These are phyloP conservation scores for Vicia sativa DNA, from an alignment of 306 rosid genomes.

Conservation along the genomic window DNA sequence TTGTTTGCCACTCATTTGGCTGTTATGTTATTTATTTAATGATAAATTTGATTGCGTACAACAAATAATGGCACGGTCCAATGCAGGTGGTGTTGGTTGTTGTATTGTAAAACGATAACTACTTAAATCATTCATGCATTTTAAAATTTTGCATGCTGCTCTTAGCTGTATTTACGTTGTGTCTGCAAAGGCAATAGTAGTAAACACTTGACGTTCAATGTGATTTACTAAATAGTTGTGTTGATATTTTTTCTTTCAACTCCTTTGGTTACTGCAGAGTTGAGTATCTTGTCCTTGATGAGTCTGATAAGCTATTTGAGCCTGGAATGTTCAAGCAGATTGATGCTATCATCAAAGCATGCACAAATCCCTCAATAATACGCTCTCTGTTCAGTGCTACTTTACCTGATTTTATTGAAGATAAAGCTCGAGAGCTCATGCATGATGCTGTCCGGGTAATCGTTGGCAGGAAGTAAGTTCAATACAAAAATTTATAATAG, in stretches of 20 bases:
- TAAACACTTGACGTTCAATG: slow-evolving; percentile 11
- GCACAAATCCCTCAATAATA: slow-evolving; percentile 84
- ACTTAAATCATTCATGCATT: background rate
- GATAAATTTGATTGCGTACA: slow-evolving; percentile 13
- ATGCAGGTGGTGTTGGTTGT: background rate
- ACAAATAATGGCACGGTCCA: background rate
- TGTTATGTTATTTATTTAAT: slow-evolving; percentile 3
- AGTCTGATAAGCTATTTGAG: slow-evolving; percentile 98
- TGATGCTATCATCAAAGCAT: slow-evolving; percentile 80
- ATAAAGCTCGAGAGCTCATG: slow-evolving; percentile 89
- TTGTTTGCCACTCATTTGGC: slow-evolving; percentile 5
- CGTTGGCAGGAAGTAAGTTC: slow-evolving; percentile 90
- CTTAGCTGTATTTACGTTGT: slow-evolving; percentile 8
- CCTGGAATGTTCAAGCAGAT: slow-evolving; percentile 79
- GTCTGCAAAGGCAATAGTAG: background rate
- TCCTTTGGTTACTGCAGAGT: slow-evolving; percentile 64
- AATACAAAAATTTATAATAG: slow-evolving; percentile 15
- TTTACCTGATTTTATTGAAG: slow-evolving; percentile 92
- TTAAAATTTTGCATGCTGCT: slow-evolving; percentile 14
- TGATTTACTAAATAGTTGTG: slow-evolving; percentile 14
- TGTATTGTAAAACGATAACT: background rate
- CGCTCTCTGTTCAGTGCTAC: slow-evolving; percentile 95
- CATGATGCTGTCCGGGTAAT: slow-evolving; percentile 95
- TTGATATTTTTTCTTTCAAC: slow-evolving; percentile 38
- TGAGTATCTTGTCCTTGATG: slow-evolving; percentile 88